A percentile compares a stretch with the other conserved stretches of the same genome.
Conservation (phyloP, 305 asterid species). For the Fraxinus sp. region DNA sequence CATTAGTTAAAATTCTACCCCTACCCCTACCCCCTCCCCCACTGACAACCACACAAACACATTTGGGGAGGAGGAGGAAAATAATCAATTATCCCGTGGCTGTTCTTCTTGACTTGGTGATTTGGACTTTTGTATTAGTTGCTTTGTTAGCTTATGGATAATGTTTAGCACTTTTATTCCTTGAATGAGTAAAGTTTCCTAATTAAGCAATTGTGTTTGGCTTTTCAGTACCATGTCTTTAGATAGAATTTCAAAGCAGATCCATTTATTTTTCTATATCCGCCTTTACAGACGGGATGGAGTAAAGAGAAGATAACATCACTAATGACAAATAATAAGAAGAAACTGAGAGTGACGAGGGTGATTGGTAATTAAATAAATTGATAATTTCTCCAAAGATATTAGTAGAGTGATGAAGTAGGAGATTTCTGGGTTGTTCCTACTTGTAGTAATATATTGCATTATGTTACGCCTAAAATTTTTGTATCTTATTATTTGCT, state of each 20-base stretch:
- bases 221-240: neutral
- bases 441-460: neutral
- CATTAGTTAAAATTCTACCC: neutral
- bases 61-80: neutral
- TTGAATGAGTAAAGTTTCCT: neutral
- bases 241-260: neutral
- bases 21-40: neutral
- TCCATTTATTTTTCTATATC: neutral
- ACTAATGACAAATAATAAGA: neutral
- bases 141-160: neutral
- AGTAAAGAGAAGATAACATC: neutral
- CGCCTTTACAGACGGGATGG: neutral
- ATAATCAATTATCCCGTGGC: neutral
- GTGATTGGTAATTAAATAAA: neutral
- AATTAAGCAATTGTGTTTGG: neutral
- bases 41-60: neutral
- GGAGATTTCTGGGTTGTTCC: neutral
- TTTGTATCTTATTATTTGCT: neutral
- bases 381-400: neutral
- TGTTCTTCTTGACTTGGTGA: neutral
- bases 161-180: neutral
- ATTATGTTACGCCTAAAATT: neutral
- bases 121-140: neutral
- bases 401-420: neutral
- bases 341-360: neutral